phyloP scores from a whole-genome alignment of 345 rosid species.

The Anacardium occidentale region DNA sequence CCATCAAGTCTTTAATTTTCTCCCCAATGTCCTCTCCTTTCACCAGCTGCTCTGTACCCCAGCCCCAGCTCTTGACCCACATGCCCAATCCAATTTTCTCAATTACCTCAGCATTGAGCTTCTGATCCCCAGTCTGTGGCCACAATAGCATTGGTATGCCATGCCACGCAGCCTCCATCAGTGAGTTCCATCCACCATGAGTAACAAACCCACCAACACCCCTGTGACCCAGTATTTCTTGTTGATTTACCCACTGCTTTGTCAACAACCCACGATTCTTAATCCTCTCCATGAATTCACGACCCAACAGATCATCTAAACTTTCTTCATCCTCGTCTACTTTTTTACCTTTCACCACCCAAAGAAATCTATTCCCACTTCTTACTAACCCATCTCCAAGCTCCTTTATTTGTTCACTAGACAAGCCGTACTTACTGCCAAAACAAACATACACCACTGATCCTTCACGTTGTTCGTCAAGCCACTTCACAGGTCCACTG shows the following conservation, averaged over 20 bases:
- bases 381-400: slow-evolving; percentile 36
- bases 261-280: slow-evolving; percentile 30
- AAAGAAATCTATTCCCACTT: slow-evolving; percentile 34
- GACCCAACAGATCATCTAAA: slow-evolving; percentile 31
- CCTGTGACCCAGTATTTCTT: slow-evolving; percentile 29
- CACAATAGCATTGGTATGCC: slow-evolving; percentile 45
- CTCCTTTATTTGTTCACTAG: slow-evolving; percentile 38
- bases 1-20: slow-evolving; percentile 36
- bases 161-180: slow-evolving; percentile 37
- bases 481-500: slow-evolving; percentile 27
- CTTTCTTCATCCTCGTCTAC: slow-evolving; percentile 45
- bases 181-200: slow-evolving; percentile 49
- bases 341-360: slow-evolving; percentile 36
- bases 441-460: slow-evolving; percentile 47
- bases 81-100: slow-evolving; percentile 33
- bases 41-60: slow-evolving; percentile 24
- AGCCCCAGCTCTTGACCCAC: slow-evolving; percentile 33
- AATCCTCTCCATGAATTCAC: slow-evolving; percentile 18
- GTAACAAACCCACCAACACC: slow-evolving; percentile 41
- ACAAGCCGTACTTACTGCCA: slow-evolving; percentile 43
- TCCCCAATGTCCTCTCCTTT: slow-evolving; percentile 39
- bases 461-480: slow-evolving; percentile 29
- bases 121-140: slow-evolving; percentile 48
- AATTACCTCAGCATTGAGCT: slow-evolving; percentile 36
- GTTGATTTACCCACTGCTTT: slow-evolving; percentile 47